Conservation (phyloP, 495 filamentous ascomycete genomes). For the Penicillium fimorum region DNA sequence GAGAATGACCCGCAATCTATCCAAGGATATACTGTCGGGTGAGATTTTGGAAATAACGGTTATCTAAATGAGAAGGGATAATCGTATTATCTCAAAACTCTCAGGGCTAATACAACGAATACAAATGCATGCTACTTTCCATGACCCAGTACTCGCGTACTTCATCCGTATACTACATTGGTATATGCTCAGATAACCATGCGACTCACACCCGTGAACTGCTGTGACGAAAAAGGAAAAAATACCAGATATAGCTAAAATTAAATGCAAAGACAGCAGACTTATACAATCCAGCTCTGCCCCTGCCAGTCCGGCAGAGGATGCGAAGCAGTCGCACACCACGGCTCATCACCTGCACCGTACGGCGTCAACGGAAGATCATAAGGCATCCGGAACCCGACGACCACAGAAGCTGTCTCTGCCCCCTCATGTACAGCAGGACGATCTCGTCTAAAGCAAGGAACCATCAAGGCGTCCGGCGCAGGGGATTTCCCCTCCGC, state of each 20-base stretch:
- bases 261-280: not conserved
- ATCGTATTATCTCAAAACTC: not conserved
- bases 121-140: constrained; percentile 13
- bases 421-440: constrained; percentile 26
- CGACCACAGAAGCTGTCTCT: constrained; percentile 23
- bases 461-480: constrained; percentile 57
- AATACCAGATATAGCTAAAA: not conserved
- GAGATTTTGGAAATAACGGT: not conserved
- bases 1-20: not conserved
- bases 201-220: not conserved
- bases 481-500: not conserved
- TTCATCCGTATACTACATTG: not conserved
- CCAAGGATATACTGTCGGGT: not conserved
- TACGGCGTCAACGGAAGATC: constrained; percentile 73
- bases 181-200: not conserved
- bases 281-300: constrained; percentile 43
- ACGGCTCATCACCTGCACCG: constrained; percentile 61
- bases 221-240: not conserved
- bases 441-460: constrained; percentile 61
- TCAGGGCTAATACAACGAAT: constrained; percentile 8
- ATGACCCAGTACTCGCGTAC: not conserved
- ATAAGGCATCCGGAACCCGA: constrained; percentile 82
- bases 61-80: not conserved
- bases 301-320: constrained; percentile 69
- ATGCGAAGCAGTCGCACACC: constrained; percentile 69